A percentile compares a stretch with the other conserved stretches of the same genome.
These are phyloP conservation scores for Pelargonium fulgidum DNA, from an alignment of 441 rosid species.

Conservation along the genomic window DNA sequence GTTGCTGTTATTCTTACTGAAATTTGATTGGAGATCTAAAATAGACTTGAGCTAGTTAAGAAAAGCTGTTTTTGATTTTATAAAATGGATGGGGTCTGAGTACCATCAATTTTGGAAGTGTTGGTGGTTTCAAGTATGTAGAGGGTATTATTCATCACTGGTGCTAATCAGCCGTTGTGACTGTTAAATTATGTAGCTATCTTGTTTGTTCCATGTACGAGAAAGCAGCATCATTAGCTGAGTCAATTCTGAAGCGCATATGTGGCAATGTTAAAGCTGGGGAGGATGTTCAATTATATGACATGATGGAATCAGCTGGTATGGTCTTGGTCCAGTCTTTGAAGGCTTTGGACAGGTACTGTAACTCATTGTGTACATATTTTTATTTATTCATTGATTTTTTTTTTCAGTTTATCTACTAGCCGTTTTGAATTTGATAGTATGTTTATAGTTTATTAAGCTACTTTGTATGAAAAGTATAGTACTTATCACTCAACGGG, in stretches of 20 bases:
- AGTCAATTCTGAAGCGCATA: slow-evolving; percentile 40
- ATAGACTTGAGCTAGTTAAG: background rate
- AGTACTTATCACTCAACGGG: background rate
- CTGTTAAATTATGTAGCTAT: slow-evolving; percentile 36
- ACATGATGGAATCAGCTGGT: slow-evolving; percentile 59
- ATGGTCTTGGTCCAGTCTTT: slow-evolving; percentile 84
- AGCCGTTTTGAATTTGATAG: background rate
- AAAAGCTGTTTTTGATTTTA: background rate
- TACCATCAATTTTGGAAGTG: background rate
- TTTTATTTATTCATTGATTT: background rate
- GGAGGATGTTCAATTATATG: slow-evolving; percentile 32
- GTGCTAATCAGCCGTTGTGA: background rate
- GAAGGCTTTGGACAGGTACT: slow-evolving; percentile 54
- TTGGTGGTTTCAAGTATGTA: background rate
- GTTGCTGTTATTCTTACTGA: background rate
- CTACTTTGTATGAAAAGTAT: background rate
- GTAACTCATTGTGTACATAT: background rate
- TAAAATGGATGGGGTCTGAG: background rate
- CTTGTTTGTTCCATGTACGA: slow-evolving; percentile 69
- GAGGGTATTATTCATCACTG: background rate
- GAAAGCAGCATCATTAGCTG: slow-evolving; percentile 57
- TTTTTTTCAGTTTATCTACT: background rate
- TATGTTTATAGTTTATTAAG: background rate
- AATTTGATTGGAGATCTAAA: background rate
- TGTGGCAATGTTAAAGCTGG: slow-evolving; percentile 11